Evolutionary conservation across 306 rosid genomes (phyloP).

Genomic region (Acacia melanoxylon): DNA sequence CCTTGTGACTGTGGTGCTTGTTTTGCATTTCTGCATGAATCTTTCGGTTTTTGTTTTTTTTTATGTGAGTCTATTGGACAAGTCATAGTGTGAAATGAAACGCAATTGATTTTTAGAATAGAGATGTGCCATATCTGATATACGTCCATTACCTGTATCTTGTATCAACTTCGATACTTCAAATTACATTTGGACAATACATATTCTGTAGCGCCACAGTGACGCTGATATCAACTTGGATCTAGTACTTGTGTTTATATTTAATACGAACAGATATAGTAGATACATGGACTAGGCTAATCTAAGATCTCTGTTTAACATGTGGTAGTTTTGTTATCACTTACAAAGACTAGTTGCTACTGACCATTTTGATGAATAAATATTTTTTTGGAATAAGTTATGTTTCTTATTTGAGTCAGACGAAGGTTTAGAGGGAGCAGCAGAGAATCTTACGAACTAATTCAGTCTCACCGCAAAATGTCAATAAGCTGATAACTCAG

Average conservation of each 20-base stretch:
- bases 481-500: neutral
- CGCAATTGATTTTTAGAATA: neutral
- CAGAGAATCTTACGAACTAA: neutral
- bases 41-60: neutral
- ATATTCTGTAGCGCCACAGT: neutral
- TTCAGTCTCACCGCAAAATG: neutral
- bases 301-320: neutral
- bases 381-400: neutral
- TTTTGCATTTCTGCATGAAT: neutral
- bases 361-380: neutral
- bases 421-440: neutral
- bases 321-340: neutral
- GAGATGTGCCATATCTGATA: neutral
- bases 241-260: neutral
- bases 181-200: neutral
- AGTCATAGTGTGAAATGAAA: neutral
- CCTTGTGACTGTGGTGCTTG: slow-evolving; percentile 24
- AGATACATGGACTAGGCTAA: neutral
- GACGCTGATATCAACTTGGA: neutral
- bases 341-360: neutral
- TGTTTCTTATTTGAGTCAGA: neutral
- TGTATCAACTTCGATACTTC: neutral
- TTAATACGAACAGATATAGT: neutral
- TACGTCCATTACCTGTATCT: neutral
- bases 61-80: neutral